Conservation (phyloP, 2,329 filamentous ascomycete species). For the Colletotrichum godetiae region DNA sequence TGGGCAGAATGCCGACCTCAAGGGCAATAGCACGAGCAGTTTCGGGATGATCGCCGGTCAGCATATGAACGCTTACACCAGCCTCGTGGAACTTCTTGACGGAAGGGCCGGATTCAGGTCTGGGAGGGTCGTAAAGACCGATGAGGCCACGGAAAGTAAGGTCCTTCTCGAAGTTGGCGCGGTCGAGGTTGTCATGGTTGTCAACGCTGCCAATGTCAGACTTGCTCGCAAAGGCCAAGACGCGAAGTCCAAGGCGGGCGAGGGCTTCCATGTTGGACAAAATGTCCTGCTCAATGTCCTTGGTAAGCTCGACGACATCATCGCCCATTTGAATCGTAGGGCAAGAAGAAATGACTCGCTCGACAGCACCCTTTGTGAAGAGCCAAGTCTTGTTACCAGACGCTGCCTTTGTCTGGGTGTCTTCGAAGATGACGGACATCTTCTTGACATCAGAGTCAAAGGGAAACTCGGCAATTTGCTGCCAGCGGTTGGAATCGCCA, state of each 20-base stretch:
- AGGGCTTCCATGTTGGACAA: conserved; percentile 76
- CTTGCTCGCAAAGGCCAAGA: conserved; percentile 72
- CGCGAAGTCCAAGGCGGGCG: conserved; percentile 74
- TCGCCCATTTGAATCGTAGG: conserved; percentile 59
- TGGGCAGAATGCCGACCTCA: conserved; percentile 71
- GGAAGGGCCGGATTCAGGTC: conserved; percentile 71
- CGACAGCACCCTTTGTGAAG: conserved; percentile 77
- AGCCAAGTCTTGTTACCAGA: conserved; percentile 52
- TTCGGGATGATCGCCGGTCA: conserved; percentile 76
- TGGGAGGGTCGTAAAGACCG: conserved; percentile 79
- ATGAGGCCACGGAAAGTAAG: conserved; percentile 76
- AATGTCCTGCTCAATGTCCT: conserved; percentile 66
- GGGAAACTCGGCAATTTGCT: conserved; percentile 74
- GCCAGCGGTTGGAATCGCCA: conserved; percentile 63
- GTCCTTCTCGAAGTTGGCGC: conserved; percentile 68
- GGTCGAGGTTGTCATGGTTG: conserved; percentile 57
- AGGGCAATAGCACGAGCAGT: conserved; percentile 73
- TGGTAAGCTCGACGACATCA: conserved; percentile 58
- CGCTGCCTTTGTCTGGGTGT: conserved; percentile 43
- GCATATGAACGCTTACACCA: conserved; percentile 74
- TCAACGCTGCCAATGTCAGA: conserved; percentile 50
- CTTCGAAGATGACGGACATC: conserved; percentile 77
- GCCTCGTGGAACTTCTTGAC: conserved; percentile 69
- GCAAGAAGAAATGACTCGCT: conserved; percentile 74
- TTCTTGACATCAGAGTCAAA: conserved; percentile 82